phyloP scores from a whole-genome alignment of 2,329 filamentous ascomycete genomes.

The Aotearoamyces nothofagi region DNA sequence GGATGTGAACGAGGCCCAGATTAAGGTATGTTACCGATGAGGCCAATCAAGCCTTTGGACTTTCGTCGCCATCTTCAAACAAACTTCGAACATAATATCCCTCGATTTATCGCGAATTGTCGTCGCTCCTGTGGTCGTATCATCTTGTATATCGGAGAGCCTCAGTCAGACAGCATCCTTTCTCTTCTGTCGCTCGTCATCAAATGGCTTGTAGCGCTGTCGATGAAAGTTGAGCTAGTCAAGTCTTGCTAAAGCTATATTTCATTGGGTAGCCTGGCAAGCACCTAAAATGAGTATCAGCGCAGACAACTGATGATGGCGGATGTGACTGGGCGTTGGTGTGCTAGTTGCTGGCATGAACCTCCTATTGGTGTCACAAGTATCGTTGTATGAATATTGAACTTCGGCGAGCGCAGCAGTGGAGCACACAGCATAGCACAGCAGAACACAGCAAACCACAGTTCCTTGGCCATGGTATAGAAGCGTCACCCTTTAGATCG shows the following conservation, averaged over 20 bases:
- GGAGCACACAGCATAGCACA: constrained; percentile 23
- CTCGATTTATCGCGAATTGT: constrained; percentile 12
- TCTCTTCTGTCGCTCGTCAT: constrained; percentile 17
- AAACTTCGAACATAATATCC: constrained; percentile 12
- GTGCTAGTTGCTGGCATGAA: background rate
- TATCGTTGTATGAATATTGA: constrained; percentile 1
- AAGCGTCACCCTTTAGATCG: too few relatives aligned
- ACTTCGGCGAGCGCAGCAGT: constrained; percentile 38
- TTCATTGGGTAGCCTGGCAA: constrained; percentile 36
- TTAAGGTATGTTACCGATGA: constrained; percentile 99
- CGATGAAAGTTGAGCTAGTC: constrained; percentile 43
- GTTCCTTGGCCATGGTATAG: too few relatives aligned
- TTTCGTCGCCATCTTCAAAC: constrained; percentile 52
- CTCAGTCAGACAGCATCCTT: constrained; percentile 24
- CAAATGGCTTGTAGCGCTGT: constrained; percentile 18
- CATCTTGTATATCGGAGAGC: constrained; percentile 10
- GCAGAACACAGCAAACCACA: constrained; percentile 4
- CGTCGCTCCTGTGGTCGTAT: constrained; percentile 7
- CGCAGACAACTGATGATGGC: constrained; percentile 18
- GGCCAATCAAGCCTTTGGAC: constrained; percentile 52
- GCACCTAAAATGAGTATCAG: constrained; percentile 23
- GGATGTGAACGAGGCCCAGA: constrained; percentile 92
- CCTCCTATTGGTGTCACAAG: background rate
- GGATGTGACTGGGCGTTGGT: constrained; percentile 1
- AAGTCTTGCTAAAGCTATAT: constrained; percentile 31